Evolutionary conservation across 2,329 filamentous ascomycete genomes (phyloP), one percentile per base, ranked within the genome.

Genomic region (Stachybotrys chartarum): DNA sequence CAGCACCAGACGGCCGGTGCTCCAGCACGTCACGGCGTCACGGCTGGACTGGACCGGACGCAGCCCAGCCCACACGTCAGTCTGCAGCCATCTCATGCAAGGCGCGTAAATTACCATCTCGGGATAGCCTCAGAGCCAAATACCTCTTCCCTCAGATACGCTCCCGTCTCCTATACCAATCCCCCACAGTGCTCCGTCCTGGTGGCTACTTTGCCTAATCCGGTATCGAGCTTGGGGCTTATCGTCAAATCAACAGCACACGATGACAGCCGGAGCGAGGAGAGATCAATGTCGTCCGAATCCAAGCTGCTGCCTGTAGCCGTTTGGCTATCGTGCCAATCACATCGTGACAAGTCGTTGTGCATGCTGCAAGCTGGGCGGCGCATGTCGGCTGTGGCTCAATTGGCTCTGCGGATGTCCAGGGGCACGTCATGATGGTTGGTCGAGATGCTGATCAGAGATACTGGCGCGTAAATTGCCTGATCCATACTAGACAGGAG

Each of bases 201-300:
- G 55, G 63, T 64, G 64, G 62, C 52, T 66, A 66, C 56, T 31
- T 64, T 66, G 50, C 64, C 60, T 8, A 6, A 64, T 52, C 24
- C 31, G 39, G 55, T 16, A 47, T 47, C n/a, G 45, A 24, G 24
- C 24, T 24, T 24, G 24, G 4, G 4, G 35, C 35, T 42, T 42
- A 42, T 42, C 35, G 10, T 24, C 24, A 24, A 24, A 24, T 24
- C 24, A 24, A 24, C 24, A 4, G 24, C 4, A 24, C 24, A 24
- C 24, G 24, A 24, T 24, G 24, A 24, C 24, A 24, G 24, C 24
- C 24, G 24, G 24, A 24, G 24, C 4, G 24, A 24, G 24, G 24
- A 24, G 24, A 24, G 24, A 24, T 24, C 24, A 24, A 24, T 24
- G 24, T 24, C 24, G 35, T 14, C 5, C 35, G 5, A 42, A 14